Conservation (phyloP, 1,284 basidiomycete species). For the Grifola frondosa region DNA sequence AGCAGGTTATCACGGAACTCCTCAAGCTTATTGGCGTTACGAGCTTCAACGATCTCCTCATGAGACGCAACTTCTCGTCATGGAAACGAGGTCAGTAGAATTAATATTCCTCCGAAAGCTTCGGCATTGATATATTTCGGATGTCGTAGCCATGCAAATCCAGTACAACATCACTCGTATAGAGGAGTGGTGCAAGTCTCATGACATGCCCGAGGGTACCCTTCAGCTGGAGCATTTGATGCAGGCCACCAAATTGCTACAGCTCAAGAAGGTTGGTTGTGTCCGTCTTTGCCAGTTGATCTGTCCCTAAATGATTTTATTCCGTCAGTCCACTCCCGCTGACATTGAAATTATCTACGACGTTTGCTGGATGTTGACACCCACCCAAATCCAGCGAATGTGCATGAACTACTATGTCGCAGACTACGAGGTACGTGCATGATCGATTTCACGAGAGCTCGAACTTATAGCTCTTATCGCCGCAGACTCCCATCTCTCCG, state of each 20-base stretch:
- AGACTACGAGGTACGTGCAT: conserved; percentile 82
- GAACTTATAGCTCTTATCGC: conserved; percentile 10
- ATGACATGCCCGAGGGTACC: conserved; percentile 98
- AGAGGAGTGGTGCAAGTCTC: conserved; percentile 97
- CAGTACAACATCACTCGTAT: conserved; percentile 99
- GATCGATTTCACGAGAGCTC: neutral
- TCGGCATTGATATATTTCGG: neutral
- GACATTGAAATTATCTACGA: conserved; percentile 99
- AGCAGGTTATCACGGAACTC: conserved; percentile 95
- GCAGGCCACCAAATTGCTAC: conserved; percentile 98
- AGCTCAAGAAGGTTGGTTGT: conserved; percentile 94
- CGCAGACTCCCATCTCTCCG: conserved; percentile 90
- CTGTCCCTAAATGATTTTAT: conserved; percentile 8
- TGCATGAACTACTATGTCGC: conserved; percentile 98
- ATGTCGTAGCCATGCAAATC: conserved; percentile 90
- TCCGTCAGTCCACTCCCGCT: conserved; percentile 73
- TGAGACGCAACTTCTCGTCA: conserved; percentile 98
- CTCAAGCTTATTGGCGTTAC: conserved; percentile 96
- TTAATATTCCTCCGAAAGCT: neutral
- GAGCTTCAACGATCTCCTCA: conserved; percentile 97
- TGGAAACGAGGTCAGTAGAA: conserved; percentile 90
- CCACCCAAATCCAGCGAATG: conserved; percentile 98
- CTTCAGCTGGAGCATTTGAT: conserved; percentile 98
- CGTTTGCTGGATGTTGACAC: conserved; percentile 99
- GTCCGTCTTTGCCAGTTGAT: neutral